Evolutionary conservation across 148 eudicot species (phyloP).

Genomic region (Amaranthus hypochondriacus): DNA sequence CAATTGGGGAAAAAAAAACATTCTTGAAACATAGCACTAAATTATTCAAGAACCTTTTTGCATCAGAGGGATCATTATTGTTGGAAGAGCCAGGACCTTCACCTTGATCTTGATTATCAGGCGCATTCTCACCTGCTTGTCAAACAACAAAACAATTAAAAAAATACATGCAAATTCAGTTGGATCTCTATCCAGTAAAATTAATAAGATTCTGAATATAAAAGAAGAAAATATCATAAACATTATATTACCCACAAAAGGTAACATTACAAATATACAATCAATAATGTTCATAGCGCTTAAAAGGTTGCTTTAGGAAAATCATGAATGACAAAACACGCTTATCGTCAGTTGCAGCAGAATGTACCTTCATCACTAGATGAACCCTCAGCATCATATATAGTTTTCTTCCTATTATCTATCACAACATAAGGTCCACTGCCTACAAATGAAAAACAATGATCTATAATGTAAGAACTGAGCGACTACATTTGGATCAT

Average conservation of each 20-base stretch:
- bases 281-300: too few relatives aligned
- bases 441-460: slow-evolving; percentile 37
- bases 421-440: slow-evolving; percentile 88
- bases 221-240: background rate
- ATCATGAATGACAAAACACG: background rate
- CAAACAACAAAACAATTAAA: slow-evolving; percentile 14
- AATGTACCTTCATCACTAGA: slow-evolving; percentile 72
- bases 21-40: background rate
- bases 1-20: background rate
- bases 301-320: background rate
- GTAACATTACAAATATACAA: too few relatives aligned
- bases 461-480: slow-evolving; percentile 1
- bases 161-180: background rate
- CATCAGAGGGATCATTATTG: slow-evolving; percentile 28
- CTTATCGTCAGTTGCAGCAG: background rate
- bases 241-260: too few relatives aligned
- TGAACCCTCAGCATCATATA: slow-evolving; percentile 41
- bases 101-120: slow-evolving; percentile 36
- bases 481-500: background rate
- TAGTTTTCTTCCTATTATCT: slow-evolving; percentile 53
- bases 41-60: slow-evolving; percentile 40
- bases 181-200: background rate
- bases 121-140: slow-evolving; percentile 57
- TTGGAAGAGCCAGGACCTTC: slow-evolving; percentile 33
- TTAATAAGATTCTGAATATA: background rate